Base-by-base conservation (phyloP, 345 rosid species). In the Eutrema japonicum region DNA sequence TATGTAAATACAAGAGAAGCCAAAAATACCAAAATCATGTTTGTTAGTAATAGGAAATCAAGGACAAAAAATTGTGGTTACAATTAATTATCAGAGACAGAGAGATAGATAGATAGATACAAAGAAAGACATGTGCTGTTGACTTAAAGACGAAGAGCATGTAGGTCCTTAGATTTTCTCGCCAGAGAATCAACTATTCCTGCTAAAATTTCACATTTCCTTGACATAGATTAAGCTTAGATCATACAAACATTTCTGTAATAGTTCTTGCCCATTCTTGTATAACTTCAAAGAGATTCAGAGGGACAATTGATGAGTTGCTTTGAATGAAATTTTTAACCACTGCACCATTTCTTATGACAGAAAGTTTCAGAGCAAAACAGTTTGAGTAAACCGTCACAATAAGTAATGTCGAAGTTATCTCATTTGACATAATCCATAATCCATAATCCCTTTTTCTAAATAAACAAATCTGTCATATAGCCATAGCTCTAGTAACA, bases 401-500 rank as follows among this genome's bases (percentile, higher is more conserved):
- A 29, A 4, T 2, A 29, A 29, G 4, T 32, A 5, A 32, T 32
- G 51, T 16, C 18, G 10, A 18, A 49, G 29, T 49, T 9, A 11
- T 35, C 46, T 33, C 22, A 35, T 4, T 16, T 35, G n/a, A n/a
- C n/a, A n/a, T n/a, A n/a, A n/a, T n/a, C n/a, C n/a, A n/a, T n/a
- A n/a, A n/a, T n/a, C n/a, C n/a, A n/a, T n/a, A n/a, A n/a, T 30
- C 1, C 3, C 46, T 46, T 2, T n/a, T 13, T 33, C 46, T 50
- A 3, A 48, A 35, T 75, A 60, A 75, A 75, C 63, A 68, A 68
- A 5, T 22, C 10, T 52, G 43, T 14, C 54, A 60, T 58, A 37
- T 9, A 40, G 7, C 6, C 70, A 57, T 40, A 42, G 14, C 64
- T 32, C 54, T 48, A 14, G 27, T 48, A 76, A 62, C 7, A 51